phyloP scores from a whole-genome alignment of 768 basidiomycete genomes.

The Gelatoporia subvermispora region DNA sequence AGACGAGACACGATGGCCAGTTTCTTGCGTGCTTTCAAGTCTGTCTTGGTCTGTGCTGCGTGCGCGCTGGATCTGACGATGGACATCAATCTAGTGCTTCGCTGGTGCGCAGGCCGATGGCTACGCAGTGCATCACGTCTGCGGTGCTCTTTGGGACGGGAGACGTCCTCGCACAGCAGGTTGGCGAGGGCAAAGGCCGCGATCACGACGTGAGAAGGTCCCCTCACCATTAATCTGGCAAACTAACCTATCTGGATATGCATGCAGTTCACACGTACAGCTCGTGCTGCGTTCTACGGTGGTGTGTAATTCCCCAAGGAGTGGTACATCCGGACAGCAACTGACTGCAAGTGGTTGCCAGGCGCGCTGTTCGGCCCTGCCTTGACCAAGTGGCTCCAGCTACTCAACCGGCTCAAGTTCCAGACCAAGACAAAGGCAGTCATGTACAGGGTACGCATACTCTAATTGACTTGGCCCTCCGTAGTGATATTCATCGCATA shows the following conservation, averaged over 20 bases:
- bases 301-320: conserved; percentile 33
- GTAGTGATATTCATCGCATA: neutral
- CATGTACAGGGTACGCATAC: conserved; percentile 50
- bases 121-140: conserved; percentile 61
- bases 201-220: conserved; percentile 65
- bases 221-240: neutral
- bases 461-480: neutral
- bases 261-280: conserved; percentile 51
- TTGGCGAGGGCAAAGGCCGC: conserved; percentile 63
- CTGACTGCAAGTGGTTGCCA: conserved; percentile 10
- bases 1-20: conserved; percentile 10
- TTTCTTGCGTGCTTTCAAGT: conserved; percentile 25
- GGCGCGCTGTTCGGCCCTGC: conserved; percentile 76
- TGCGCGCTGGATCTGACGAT: conserved; percentile 16
- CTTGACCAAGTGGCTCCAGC: conserved; percentile 77
- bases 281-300: conserved; percentile 67
- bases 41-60: neutral
- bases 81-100: conserved; percentile 37
- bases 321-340: no score
- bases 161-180: conserved; percentile 84
- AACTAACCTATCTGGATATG: neutral
- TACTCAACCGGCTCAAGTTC: conserved; percentile 70
- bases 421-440: conserved; percentile 52
- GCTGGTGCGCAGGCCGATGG: conserved; percentile 57
- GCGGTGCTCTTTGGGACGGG: conserved; percentile 67